Percentiles rank a stretch among this genome's conserved stretches.
Conservation (phyloP, 805 yeast genomes). For the Starmerella vitae region DNA sequence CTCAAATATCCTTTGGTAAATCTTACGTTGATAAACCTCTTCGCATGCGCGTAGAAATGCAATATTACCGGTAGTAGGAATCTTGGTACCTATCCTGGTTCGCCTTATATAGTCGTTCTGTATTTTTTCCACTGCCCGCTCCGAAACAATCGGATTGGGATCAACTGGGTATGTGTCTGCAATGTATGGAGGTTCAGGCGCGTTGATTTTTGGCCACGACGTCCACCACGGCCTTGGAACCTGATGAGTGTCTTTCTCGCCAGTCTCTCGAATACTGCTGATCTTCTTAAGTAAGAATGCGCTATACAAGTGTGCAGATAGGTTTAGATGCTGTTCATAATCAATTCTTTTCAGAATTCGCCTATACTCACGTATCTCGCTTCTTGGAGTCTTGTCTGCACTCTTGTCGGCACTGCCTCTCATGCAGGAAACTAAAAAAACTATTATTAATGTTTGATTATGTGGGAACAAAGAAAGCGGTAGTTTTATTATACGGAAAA, state of each 20-base stretch:
- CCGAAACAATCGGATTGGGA: slow-evolving; percentile 5
- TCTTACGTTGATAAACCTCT: slow-evolving; percentile 16
- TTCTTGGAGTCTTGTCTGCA: too few species aligned
- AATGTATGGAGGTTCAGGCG: slow-evolving; percentile 17
- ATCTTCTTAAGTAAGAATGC: slow-evolving; percentile 34
- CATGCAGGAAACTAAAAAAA: too few species aligned
- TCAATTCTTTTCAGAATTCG: slow-evolving; percentile 17
- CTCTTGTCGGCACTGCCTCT: too few species aligned
- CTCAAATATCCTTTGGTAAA: slow-evolving; percentile 18
- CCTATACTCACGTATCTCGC: slow-evolving; percentile 1
- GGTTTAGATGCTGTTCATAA: slow-evolving; percentile 30
- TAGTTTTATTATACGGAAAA: too few species aligned
- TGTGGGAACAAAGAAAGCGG: too few species aligned
- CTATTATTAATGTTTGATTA: too few species aligned
- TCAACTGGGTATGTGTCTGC: slow-evolving; percentile 11
- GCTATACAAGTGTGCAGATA: slow-evolving; percentile 54
- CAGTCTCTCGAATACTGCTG: slow-evolving; percentile 21
- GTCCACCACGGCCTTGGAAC: slow-evolving; percentile 36
- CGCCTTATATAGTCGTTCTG: not conserved
- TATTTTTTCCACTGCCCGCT: not conserved
- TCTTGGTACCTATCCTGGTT: not conserved
- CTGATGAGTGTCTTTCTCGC: not conserved
- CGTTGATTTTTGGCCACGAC: slow-evolving; percentile 43
- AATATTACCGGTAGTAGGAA: slow-evolving; percentile 3
- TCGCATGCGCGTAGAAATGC: slow-evolving; percentile 21